Evolutionary conservation across 768 basidiomycete genomes (phyloP).

Genomic region (Auricularia cornea): DNA sequence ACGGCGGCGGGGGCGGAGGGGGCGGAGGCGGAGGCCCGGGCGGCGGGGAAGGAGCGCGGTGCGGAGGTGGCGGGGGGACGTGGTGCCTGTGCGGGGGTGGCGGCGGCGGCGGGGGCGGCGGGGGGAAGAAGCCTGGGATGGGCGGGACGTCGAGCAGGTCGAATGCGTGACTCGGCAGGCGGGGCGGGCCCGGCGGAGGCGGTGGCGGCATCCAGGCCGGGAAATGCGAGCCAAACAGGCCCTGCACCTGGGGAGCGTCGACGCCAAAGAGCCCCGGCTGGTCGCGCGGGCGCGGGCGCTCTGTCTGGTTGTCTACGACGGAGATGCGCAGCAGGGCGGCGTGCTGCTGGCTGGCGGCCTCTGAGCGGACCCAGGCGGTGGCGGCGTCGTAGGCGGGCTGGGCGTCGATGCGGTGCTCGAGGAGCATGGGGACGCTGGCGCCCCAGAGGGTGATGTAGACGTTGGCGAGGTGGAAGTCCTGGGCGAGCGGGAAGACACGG

Average conservation of each 20-base stretch:
- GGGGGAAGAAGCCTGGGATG: neutral
- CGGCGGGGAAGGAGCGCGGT: too few relatives aligned
- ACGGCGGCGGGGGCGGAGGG: neutral
- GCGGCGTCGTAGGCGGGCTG: neutral
- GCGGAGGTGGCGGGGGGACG: neutral
- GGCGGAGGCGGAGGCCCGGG: neutral
- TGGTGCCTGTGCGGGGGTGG: neutral
- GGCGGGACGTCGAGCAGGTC: neutral
- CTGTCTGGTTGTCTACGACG: neutral
- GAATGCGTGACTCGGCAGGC: neutral
- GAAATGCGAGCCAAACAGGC: neutral
- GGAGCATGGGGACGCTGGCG: neutral
- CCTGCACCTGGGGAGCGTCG: neutral
- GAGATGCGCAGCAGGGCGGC: neutral
- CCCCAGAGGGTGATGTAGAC: neutral
- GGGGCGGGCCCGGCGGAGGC: neutral
- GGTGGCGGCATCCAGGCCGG: neutral
- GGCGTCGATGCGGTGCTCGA: neutral
- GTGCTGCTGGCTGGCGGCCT: neutral
- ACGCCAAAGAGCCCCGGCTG: neutral
- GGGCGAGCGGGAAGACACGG: neutral
- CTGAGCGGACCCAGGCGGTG: neutral
- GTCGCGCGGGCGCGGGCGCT: neutral
- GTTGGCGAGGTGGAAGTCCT: neutral
- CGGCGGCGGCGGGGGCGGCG: neutral